Base-by-base conservation (phyloP, 177 flowering plant species). In the Tripterygium wilfordii region DNA sequence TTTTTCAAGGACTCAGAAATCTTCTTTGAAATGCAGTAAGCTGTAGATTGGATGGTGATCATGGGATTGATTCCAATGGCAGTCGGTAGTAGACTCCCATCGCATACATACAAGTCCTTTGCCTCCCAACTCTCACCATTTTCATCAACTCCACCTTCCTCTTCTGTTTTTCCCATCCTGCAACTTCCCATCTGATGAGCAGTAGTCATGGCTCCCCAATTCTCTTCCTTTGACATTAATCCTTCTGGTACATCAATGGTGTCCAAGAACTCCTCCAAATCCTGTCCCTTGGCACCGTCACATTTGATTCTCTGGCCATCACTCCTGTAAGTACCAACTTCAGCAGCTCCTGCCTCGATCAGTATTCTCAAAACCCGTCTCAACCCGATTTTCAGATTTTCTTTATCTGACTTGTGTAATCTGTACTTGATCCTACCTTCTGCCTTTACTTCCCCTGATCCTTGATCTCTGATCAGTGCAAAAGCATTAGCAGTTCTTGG, bases 131-230 rank as follows among this genome's bases (percentile, higher is more conserved):
- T 71, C 51, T 81, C 80, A 13, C 92, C 92, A 27, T 77, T 69
- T 45, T 60, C 72, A 61, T 84, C 82, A 19, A 84, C 88, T 14
- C 68, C 83, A 3, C 88, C 82, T 23, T 77, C 79, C 28, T 73
- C 62, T 36, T 62, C 62, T 21, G 39, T 69, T 2, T 48, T 65
- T 3, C 82, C 83, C 82, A 84, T 81, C 30, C 82, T 69, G 56
- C 88, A 79, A 38, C 92, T 81, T n/a, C 86, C 68, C 88, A 84
- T 84, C 58, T 79, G 94, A 66, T 81, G 88, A 0, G 94, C 86
- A 22, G 78, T 67, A 18, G 51, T 29, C 14, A 62, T 71, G 0
- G 48, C 5, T 5, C 44, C 60, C 84, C 84, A 82, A n/a, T 60
- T 17, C 51, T 79, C 62, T 8, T n/a, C 67, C 22, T 51, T 32